Evolutionary conservation across 2,329 filamentous ascomycete genomes (phyloP).

Genomic region (Aureobasidium sp.): DNA sequence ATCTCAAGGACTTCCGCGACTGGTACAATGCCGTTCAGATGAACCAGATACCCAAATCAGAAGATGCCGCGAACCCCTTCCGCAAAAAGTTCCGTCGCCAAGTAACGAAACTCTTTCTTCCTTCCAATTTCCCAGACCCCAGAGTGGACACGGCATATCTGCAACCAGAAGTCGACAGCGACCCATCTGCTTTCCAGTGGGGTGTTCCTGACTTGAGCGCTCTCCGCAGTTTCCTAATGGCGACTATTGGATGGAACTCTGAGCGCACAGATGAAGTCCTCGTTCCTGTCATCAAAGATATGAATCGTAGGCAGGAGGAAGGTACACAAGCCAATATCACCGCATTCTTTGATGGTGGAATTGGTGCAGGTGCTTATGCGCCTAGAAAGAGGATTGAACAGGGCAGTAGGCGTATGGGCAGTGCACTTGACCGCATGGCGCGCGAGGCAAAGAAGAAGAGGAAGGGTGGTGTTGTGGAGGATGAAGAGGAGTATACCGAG

Average conservation of each 20-base stretch:
- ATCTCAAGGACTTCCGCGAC: constrained; percentile 66
- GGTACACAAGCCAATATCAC: constrained; percentile 96
- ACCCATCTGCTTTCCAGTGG: constrained; percentile 80
- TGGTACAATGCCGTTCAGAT: constrained; percentile 81
- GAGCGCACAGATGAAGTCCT: constrained; percentile 93
- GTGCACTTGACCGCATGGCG: constrained; percentile 61
- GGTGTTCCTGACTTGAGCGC: constrained; percentile 88
- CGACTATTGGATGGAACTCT: constrained; percentile 84
- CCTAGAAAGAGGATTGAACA: constrained; percentile 56
- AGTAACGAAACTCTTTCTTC: constrained; percentile 76
- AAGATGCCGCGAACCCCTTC: constrained; percentile 53
- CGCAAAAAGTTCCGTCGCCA: constrained; percentile 83
- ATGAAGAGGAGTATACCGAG: constrained; percentile 13
- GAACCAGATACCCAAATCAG: constrained; percentile 51
- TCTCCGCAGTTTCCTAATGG: constrained; percentile 75
- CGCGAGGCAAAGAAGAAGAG: constrained; percentile 39
- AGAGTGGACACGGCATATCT: constrained; percentile 79
- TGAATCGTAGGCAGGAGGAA: constrained; percentile 81
- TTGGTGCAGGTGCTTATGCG: constrained; percentile 62
- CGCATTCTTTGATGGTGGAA: constrained; percentile 71
- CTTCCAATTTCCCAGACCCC: constrained; percentile 66
- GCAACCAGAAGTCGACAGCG: constrained; percentile 74
- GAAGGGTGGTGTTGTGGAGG: constrained; percentile 15
- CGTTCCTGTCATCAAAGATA: constrained; percentile 88
- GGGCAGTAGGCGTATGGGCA: constrained; percentile 68